Conservation (phyloP, 73 alveolate species). For the Paraurostyla sp. region DNA sequence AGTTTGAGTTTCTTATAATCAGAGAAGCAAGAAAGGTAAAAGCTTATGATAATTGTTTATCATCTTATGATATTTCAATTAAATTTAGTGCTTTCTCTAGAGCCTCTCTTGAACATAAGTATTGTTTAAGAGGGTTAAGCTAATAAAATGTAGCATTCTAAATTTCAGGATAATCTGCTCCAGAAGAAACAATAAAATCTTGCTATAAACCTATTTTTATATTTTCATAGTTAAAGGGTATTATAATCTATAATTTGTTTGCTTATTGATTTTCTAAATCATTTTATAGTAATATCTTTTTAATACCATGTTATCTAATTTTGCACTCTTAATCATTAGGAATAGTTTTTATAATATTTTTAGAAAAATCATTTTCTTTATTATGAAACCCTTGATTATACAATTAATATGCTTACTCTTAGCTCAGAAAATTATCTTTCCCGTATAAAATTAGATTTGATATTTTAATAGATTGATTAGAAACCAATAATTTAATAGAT, state of each 20-base stretch:
- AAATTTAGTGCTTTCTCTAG: background rate
- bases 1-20: background rate
- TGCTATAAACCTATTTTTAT: no score
- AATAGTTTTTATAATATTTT: no score
- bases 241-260: no score
- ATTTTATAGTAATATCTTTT: no score
- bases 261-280: no score
- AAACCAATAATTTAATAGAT: background rate
- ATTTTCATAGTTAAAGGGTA: conserved; percentile 17
- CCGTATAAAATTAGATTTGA: no score
- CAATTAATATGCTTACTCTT: no score
- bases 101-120: conserved; percentile 12
- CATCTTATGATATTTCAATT: background rate
- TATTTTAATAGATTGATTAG: background rate
- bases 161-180: background rate
- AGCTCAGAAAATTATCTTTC: no score
- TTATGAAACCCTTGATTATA: no score
- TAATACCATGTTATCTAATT: background rate
- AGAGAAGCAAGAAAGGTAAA: background rate
- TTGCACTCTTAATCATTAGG: no score
- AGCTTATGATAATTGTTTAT: background rate
- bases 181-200: no score
- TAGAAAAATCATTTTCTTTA: no score
- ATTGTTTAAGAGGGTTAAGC: background rate
- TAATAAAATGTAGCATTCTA: background rate